These are phyloP conservation scores for Maudiozyma serrabonitensis DNA, from an alignment of 805 yeast genomes.

Conservation along the genomic window DNA sequence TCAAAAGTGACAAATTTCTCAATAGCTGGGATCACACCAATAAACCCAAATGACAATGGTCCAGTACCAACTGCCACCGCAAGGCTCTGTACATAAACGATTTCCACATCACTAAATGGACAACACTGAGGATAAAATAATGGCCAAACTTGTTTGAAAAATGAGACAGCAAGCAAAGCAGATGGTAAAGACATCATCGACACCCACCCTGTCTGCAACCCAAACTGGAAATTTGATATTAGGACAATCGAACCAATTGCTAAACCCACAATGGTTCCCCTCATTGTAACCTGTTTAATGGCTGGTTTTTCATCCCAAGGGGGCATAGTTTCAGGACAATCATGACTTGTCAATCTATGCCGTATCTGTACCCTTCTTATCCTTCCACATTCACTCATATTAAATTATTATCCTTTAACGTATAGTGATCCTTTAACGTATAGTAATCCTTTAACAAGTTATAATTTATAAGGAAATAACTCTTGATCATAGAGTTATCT, in stretches of 20 bases:
- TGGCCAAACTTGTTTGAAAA: slow-evolving; percentile 51
- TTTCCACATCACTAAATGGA: slow-evolving; percentile 81
- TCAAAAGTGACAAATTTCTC: slow-evolving; percentile 74
- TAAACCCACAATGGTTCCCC: slow-evolving; percentile 71
- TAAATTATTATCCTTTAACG: background rate
- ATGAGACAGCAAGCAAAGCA: slow-evolving; percentile 76
- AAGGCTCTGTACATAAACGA: slow-evolving; percentile 82
- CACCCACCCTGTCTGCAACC: slow-evolving; percentile 97
- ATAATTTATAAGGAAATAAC: too few species aligned
- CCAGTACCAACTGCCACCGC: slow-evolving; percentile 98
- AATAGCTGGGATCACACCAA: slow-evolving; percentile 92
- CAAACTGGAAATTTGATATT: slow-evolving; percentile 89
- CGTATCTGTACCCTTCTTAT: background rate
- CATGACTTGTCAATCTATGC: background rate
- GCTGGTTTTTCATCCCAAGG: slow-evolving; percentile 41
- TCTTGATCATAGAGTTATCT: too few species aligned
- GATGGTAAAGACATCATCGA: slow-evolving; percentile 98
- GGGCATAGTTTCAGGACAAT: background rate
- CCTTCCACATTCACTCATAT: background rate
- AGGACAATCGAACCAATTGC: slow-evolving; percentile 80
- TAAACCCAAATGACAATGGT: slow-evolving; percentile 88
- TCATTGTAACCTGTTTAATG: slow-evolving; percentile 56
- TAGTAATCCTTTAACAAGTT: too few species aligned
- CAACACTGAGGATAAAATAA: slow-evolving; percentile 22
- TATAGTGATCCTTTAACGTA: too few species aligned